Evolutionary conservation across 1,284 basidiomycete genomes (phyloP).

Genomic region (Ustilago loliicola): DNA sequence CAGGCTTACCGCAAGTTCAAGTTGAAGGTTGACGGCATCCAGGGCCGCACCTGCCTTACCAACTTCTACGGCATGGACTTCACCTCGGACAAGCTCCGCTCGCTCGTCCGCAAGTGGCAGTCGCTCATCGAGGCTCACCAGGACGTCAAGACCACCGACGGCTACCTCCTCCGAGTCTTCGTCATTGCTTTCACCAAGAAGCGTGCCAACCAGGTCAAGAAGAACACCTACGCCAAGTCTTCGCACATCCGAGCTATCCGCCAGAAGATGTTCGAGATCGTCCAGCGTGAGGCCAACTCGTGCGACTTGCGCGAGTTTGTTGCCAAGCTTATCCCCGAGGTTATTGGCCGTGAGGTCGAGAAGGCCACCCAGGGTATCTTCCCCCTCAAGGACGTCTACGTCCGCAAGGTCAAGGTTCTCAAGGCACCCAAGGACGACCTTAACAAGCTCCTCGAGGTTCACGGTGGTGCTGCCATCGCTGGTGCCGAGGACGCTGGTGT

Average conservation of each 20-base stretch:
- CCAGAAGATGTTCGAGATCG: conserved; percentile 99
- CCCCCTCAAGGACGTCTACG: conserved; percentile 90
- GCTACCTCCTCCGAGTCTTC: conserved; percentile 98
- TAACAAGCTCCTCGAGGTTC: conserved; percentile 93
- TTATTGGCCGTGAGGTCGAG: conserved; percentile 99
- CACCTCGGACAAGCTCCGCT: conserved; percentile 99
- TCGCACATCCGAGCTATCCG: conserved; percentile 97
- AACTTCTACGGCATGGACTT: conserved; percentile 99
- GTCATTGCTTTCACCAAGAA: conserved; percentile 99
- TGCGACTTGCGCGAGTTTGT: conserved; percentile 95
- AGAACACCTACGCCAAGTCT: conserved; percentile 98
- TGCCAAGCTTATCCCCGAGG: conserved; percentile 98
- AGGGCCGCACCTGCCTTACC: conserved; percentile 99
- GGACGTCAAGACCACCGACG: conserved; percentile 99
- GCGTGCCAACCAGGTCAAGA: conserved; percentile 94
- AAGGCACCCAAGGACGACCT: conserved; percentile 98
- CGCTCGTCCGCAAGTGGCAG: conserved; percentile 99
- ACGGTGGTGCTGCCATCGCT: conserved; percentile 78
- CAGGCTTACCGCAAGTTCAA: conserved; percentile 99
- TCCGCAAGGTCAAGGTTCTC: conserved; percentile 91
- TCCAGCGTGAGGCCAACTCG: conserved; percentile 93
- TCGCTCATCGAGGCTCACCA: conserved; percentile 98
- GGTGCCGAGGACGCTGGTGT: conserved; percentile 84
- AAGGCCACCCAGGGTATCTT: conserved; percentile 96
- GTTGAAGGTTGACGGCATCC: conserved; percentile 95